Evolutionary conservation across 2,329 filamentous ascomycete genomes (phyloP).

Genomic region (Volutella citrinella): DNA sequence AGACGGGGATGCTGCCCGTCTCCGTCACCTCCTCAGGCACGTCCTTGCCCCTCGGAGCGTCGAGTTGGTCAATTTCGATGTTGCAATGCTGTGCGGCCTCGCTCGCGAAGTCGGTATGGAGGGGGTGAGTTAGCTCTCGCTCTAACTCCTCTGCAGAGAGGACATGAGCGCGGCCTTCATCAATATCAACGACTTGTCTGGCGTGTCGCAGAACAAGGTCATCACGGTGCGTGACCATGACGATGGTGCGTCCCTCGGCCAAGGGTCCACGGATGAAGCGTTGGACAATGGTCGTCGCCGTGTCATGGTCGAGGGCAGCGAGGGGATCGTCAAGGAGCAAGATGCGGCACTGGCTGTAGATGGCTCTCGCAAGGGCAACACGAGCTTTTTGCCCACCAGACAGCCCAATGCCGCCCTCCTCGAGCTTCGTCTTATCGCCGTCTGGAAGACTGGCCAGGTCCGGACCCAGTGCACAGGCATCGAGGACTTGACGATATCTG

Average conservation of each 20-base stretch:
- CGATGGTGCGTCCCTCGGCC: slow-evolving; percentile 61
- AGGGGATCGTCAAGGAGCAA: slow-evolving; percentile 62
- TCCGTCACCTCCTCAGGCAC: slow-evolving; percentile 32
- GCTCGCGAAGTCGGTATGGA: slow-evolving; percentile 24
- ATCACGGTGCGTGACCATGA: slow-evolving; percentile 80
- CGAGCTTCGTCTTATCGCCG: slow-evolving; percentile 58
- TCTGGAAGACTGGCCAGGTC: slow-evolving; percentile 55
- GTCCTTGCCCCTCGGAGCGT: slow-evolving; percentile 16
- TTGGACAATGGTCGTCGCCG: slow-evolving; percentile 59
- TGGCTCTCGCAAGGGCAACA: slow-evolving; percentile 59
- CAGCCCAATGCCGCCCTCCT: slow-evolving; percentile 60
- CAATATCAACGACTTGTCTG: slow-evolving; percentile 69
- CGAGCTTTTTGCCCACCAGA: slow-evolving; percentile 63
- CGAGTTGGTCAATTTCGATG: too few species aligned
- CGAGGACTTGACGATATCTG: slow-evolving; percentile 58
- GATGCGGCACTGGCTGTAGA: slow-evolving; percentile 57
- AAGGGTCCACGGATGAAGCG: slow-evolving; percentile 59
- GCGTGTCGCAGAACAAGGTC: slow-evolving; percentile 73
- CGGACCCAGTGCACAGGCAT: slow-evolving; percentile 56
- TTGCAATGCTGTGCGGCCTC: slow-evolving; percentile 10
- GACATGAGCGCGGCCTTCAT: slow-evolving; percentile 54
- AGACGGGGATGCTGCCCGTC: slow-evolving; percentile 69
- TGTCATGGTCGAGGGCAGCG: slow-evolving; percentile 61
- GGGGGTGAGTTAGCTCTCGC: slow-evolving; percentile 35
- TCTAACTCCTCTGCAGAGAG: slow-evolving; percentile 45